These are phyloP conservation scores for Funneliformis geosporum DNA, from an alignment of 192 early-diverging fungal species.

Conservation along the genomic window DNA sequence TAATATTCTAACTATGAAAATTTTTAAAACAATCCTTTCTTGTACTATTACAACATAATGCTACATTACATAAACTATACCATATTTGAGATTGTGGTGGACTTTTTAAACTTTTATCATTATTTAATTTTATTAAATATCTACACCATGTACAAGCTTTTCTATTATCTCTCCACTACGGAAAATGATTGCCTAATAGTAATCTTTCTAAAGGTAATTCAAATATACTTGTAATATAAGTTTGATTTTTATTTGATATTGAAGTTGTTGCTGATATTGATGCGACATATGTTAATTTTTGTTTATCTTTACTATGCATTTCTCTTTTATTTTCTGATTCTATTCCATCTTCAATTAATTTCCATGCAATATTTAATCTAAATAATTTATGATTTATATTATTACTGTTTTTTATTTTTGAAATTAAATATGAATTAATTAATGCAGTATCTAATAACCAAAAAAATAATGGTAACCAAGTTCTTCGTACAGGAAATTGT, in stretches of 20 bases:
- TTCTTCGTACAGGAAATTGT: conserved; percentile 14
- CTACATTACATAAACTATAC: not conserved
- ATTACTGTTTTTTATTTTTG: not conserved
- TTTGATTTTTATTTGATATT: not conserved
- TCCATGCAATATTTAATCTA: not conserved
- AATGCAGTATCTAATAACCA: conserved; percentile 28
- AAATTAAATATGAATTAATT: conserved; percentile 30
- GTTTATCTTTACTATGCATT: too few relatives aligned
- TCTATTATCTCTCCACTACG: not conserved
- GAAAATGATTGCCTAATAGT: not conserved
- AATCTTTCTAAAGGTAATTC: not conserved
- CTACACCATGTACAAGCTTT: not conserved
- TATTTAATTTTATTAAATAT: not conserved
- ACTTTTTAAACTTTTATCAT: not conserved
- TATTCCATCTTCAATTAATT: not conserved
- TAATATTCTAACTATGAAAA: too few relatives aligned
- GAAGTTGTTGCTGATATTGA: not conserved
- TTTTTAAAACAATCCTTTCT: conserved; percentile 1
- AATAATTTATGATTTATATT: not conserved
- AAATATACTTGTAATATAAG: not conserved
- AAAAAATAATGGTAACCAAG: conserved; percentile 29
- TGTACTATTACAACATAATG: not conserved
- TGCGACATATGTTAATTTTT: too few relatives aligned
- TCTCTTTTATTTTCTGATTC: not conserved
- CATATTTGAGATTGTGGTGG: not conserved